Evolutionary conservation across 2,329 filamentous ascomycete species (phyloP).

Genomic region (Trichoderma afroharzianum): DNA sequence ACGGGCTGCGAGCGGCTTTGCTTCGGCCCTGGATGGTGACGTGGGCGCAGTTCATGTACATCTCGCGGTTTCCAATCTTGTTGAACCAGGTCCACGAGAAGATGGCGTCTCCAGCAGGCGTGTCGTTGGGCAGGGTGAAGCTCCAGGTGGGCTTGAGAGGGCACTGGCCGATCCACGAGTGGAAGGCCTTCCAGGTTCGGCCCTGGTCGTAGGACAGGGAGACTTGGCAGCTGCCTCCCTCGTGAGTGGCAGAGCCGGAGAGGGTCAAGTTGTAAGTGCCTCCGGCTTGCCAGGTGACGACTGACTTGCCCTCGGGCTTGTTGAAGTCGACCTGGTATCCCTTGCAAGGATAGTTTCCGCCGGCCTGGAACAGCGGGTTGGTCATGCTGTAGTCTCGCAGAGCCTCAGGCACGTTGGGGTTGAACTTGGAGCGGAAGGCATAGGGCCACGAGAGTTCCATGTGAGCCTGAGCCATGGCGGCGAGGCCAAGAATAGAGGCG

Average conservation of each 20-base stretch:
- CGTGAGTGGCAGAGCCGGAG: slow-evolving; percentile 58
- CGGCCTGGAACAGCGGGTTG: slow-evolving; percentile 56
- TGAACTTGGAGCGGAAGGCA: slow-evolving; percentile 49
- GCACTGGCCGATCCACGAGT: slow-evolving; percentile 54
- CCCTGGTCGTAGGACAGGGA: slow-evolving; percentile 71
- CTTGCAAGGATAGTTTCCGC: slow-evolving; percentile 72
- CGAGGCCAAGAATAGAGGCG: slow-evolving; percentile 12
- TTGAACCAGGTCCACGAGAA: slow-evolving; percentile 78
- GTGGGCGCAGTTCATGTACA: slow-evolving; percentile 80
- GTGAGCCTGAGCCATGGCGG: slow-evolving; percentile 35
- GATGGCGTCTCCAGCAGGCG: slow-evolving; percentile 58
- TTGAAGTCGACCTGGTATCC: slow-evolving; percentile 48
- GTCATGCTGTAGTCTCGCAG: slow-evolving; percentile 68
- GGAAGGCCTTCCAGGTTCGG: slow-evolving; percentile 63
- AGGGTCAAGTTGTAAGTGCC: slow-evolving; percentile 60
- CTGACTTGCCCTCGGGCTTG: slow-evolving; percentile 46
- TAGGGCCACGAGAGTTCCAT: slow-evolving; percentile 50
- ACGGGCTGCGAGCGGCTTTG: slow-evolving; percentile 26
- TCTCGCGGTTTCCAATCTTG: slow-evolving; percentile 70
- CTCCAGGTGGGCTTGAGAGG: slow-evolving; percentile 53
- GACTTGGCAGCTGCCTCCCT: slow-evolving; percentile 72
- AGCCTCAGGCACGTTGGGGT: slow-evolving; percentile 43
- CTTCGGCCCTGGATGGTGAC: slow-evolving; percentile 54
- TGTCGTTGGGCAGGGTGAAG: slow-evolving; percentile 63
- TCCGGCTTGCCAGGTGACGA: slow-evolving; percentile 60